A percentile compares a stretch with the other conserved stretches of the same genome.
phyloP scores from a whole-genome alignment of 495 filamentous ascomycete genomes.

The Aspergillus olivimuriae region DNA sequence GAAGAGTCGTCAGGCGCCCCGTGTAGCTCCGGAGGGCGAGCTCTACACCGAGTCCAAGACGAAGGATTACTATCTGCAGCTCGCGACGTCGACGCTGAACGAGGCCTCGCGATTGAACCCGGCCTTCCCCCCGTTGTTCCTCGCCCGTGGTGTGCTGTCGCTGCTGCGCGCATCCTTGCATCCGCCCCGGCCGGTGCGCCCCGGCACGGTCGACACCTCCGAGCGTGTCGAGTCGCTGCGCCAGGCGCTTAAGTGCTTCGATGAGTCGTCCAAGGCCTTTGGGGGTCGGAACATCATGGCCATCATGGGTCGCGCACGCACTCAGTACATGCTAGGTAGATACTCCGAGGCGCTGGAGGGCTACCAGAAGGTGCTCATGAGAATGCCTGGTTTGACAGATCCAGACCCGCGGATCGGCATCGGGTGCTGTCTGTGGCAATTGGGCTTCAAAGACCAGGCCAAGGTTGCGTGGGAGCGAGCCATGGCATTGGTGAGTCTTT shows the following conservation, averaged over 20 bases:
- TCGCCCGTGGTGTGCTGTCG: constrained; percentile 86
- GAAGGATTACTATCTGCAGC: constrained; percentile 87
- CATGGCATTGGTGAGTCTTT: constrained; percentile 55
- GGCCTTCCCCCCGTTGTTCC: constrained; percentile 75
- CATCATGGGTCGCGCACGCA: constrained; percentile 75
- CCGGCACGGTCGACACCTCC: constrained; percentile 57
- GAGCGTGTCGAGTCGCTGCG: constrained; percentile 76
- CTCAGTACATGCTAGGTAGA: constrained; percentile 74
- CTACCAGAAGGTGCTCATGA: constrained; percentile 80
- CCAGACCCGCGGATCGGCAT: constrained; percentile 94
- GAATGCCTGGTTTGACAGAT: constrained; percentile 83
- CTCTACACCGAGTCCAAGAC: constrained; percentile 66
- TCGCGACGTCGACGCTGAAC: constrained; percentile 84
- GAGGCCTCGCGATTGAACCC: constrained; percentile 93
- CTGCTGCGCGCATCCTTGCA: constrained; percentile 83
- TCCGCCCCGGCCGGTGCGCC: constrained; percentile 55
- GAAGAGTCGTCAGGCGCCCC: constrained; percentile 87
- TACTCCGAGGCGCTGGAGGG: constrained; percentile 73
- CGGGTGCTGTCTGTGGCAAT: constrained; percentile 91
- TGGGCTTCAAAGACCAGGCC: constrained; percentile 89
- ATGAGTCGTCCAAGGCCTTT: constrained; percentile 81
- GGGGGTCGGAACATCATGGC: constrained; percentile 85
- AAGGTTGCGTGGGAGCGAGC: constrained; percentile 83
- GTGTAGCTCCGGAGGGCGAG: constrained; percentile 58
- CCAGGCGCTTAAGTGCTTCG: constrained; percentile 82